A percentile compares a stretch with the other conserved stretches of the same genome.
phyloP scores from a whole-genome alignment of 2,329 filamentous ascomycete species.

The Trichophyton benhamiae region DNA sequence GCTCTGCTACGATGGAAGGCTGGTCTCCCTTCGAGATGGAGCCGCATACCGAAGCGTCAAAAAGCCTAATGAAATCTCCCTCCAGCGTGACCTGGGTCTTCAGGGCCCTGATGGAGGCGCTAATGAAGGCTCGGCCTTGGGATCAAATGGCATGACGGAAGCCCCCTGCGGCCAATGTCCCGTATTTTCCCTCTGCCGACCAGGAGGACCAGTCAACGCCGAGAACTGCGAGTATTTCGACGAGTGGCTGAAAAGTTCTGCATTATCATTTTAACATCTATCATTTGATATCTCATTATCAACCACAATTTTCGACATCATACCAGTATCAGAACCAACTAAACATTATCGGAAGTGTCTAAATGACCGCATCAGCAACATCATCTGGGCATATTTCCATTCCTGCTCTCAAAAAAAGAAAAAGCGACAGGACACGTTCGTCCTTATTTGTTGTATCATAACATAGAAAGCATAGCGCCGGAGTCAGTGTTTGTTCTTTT shows the following conservation, averaged over 20 bases:
- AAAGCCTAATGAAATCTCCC: slow-evolving; percentile 23
- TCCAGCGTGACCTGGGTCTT: slow-evolving; percentile 25
- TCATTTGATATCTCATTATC: too few species aligned
- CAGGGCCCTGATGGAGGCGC: slow-evolving; percentile 21
- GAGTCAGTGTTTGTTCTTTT: slow-evolving; percentile 7
- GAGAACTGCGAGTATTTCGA: slow-evolving; percentile 86
- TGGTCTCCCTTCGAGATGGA: slow-evolving; percentile 49
- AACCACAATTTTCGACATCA: background rate
- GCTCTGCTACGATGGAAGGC: slow-evolving; percentile 72
- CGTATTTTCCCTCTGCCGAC: slow-evolving; percentile 82
- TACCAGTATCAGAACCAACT: background rate
- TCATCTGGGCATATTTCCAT: background rate
- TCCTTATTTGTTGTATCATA: background rate
- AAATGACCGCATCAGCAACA: background rate
- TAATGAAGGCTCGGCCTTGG: slow-evolving; percentile 28
- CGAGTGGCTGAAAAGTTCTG: slow-evolving; percentile 53
- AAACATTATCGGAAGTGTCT: background rate
- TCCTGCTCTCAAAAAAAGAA: background rate
- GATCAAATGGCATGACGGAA: slow-evolving; percentile 69
- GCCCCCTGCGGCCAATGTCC: slow-evolving; percentile 85
- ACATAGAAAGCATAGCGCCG: slow-evolving; percentile 13
- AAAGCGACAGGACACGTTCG: background rate
- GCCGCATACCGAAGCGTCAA: slow-evolving; percentile 39
- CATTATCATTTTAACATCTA: slow-evolving; percentile 23
- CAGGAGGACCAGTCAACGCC: slow-evolving; percentile 80